Percentiles rank a stretch among this genome's conserved stretches.
Evolutionary conservation across 2,329 filamentous ascomycete species (phyloP).

Genomic region (Neurospora crassa): DNA sequence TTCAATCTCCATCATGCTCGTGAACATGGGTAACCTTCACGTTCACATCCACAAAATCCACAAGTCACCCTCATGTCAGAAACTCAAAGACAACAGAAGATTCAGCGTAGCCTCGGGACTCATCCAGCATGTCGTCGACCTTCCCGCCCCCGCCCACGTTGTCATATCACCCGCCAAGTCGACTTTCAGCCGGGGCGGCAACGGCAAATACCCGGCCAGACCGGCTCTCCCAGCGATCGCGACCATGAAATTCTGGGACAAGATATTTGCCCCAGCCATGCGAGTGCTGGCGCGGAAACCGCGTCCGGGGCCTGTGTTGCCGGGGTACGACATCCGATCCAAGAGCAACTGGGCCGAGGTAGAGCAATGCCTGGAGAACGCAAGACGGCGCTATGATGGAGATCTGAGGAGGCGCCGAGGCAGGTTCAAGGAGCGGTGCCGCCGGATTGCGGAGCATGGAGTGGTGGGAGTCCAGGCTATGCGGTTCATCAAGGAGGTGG

Average conservation of each 20-base stretch:
- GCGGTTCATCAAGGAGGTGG: neutral
- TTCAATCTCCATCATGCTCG: neutral
- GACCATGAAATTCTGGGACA: neutral
- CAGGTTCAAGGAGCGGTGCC: neutral
- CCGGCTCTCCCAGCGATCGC: neutral
- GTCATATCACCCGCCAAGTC: neutral
- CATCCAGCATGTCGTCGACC: neutral
- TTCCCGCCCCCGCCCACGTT: neutral
- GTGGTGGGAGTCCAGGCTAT: neutral
- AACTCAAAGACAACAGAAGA: neutral
- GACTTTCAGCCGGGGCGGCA: neutral
- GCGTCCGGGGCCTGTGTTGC: neutral
- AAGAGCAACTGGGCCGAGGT: neutral
- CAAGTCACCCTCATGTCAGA: neutral
- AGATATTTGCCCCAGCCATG: neutral
- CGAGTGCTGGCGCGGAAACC: neutral
- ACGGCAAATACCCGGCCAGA: neutral
- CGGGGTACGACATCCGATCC: neutral
- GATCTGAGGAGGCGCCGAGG: neutral
- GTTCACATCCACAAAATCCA: neutral
- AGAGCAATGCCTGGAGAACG: neutral
- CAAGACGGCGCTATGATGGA: neutral
- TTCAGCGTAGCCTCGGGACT: neutral
- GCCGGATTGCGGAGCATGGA: neutral
- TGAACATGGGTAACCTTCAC: neutral